Conservation (phyloP, 140 eudicot species). For the Erigeron philadelphicus region DNA sequence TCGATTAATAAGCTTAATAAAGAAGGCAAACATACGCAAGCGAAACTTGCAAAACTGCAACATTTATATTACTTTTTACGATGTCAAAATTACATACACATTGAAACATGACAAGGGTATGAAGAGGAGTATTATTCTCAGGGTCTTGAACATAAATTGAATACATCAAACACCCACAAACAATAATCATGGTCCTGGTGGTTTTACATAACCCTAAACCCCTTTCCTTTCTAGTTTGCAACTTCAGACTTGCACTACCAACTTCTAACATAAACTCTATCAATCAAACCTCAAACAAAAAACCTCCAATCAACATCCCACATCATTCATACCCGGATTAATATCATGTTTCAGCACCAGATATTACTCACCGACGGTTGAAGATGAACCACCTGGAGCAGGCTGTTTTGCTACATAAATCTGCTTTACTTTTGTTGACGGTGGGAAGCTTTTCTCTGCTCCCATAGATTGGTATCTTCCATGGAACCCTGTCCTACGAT, state of each 20-base stretch:
- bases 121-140: constrained; percentile 21
- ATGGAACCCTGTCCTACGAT: constrained; percentile 73
- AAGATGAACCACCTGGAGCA: constrained; percentile 43
- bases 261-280: constrained; percentile 29
- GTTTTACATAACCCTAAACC: constrained; percentile 17
- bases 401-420: constrained; percentile 86
- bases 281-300: constrained; percentile 24
- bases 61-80: background rate
- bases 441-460: constrained; percentile 44
- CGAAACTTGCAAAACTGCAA: background rate
- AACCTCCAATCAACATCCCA: constrained; percentile 23
- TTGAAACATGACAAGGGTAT: background rate
- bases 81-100: background rate
- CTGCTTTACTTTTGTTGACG: constrained; percentile 63
- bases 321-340: background rate
- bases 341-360: background rate
- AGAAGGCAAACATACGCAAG: background rate
- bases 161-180: constrained; percentile 27
- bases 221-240: background rate
- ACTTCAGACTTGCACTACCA: constrained; percentile 25
- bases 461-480: constrained; percentile 70
- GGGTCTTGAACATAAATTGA: constrained; percentile 24
- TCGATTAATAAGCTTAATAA: background rate
- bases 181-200: constrained; percentile 11
- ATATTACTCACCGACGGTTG: constrained; percentile 12